Conservation (phyloP, 148 eudicot species). For the Beta vulgaris region DNA sequence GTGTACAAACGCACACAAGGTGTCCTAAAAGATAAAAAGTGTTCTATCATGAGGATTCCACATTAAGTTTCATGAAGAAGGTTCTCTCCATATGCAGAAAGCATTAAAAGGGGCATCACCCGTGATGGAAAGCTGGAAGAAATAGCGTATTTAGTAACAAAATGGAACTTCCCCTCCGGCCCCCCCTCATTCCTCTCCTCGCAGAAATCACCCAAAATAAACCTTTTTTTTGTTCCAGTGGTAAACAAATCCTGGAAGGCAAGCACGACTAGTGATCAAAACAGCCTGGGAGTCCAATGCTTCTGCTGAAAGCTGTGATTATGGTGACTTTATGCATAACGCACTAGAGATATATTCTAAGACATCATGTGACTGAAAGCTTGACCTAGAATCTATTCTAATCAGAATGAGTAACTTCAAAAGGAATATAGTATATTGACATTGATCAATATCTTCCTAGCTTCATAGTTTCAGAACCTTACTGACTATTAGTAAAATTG, state of each 20-base stretch:
- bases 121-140: neutral
- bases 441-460: neutral
- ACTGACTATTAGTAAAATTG: neutral
- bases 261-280: neutral
- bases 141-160: neutral
- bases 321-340: neutral
- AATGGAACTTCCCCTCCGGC: neutral
- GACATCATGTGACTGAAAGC: neutral
- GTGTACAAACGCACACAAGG: no score
- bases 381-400: neutral
- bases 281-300: neutral
- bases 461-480: neutral
- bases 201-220: neutral
- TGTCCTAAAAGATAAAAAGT: no score
- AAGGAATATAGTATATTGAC: neutral
- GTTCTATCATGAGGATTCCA: neutral
- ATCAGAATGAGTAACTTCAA: neutral
- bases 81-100: neutral
- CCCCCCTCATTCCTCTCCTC: neutral
- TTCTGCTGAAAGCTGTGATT: no score
- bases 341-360: neutral
- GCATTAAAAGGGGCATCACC: neutral
- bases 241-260: neutral
- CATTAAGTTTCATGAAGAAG: neutral
- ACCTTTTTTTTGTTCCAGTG: neutral